Evolutionary conservation across 805 yeast genomes (phyloP), one percentile per base, ranked within the genome.

Genomic region (Ogataea trehalophila): DNA sequence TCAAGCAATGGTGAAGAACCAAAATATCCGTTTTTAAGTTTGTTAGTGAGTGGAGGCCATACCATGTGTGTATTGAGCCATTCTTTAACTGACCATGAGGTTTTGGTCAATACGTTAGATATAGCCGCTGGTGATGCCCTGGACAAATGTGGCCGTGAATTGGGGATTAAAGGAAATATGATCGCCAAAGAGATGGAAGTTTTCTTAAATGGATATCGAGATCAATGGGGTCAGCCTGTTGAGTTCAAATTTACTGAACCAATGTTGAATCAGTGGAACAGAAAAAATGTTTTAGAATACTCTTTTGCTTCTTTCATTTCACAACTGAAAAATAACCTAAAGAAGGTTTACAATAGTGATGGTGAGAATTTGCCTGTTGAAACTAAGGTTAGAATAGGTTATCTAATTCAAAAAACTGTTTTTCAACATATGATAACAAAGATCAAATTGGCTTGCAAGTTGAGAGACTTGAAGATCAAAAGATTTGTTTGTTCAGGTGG

Each of bases 91-190:
- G 75, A 84, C 2, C 99, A 94, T 68, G 81, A 80, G 48, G 77
- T 92, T 1, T 62, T 89, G 4, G 80, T 84, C 18, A 76, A 90
- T 57, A 87, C 95, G 0, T 67, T 80, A 17, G 99, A 91, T 60
- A 86, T 89, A 29, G 97, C 99, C 0, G 85, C 85, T 3, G 99
- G 99, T 0, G 97, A 92, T 65, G 85, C 96, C 0, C 65, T 94
- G 20, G 99, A 94, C 65, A 92, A 92, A 66, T 88, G 96, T 61
- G 96, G 96, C 0, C 72, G 97, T 49, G 87, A 80, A 53, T 58
- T 94, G 41, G 97, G 97, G 0, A 61, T 94, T 34, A 62, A 62
- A 26, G 97, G 97, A 0, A 81, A 80, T 50, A 87, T 90, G 89
- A 75, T 91, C 39, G 99, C 97, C 1, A 85, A 80, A 56, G 95